Evolutionary conservation across 2,329 filamentous ascomycete species (phyloP).

Genomic region (Lasiodiplodia gonubiensis): DNA sequence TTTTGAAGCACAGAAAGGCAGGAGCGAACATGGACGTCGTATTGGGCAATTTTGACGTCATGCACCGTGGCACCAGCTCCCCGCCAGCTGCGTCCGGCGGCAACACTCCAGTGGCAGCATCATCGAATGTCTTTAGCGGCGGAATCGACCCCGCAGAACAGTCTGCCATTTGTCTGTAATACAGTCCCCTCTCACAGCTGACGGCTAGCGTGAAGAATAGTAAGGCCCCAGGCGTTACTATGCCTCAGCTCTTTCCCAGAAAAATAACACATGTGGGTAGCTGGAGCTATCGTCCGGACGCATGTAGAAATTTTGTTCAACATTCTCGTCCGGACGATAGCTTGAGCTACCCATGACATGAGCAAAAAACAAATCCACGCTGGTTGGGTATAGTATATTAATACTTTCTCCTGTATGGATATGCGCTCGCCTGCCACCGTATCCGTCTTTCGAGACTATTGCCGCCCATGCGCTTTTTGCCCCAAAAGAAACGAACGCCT

Average conservation of each 20-base stretch:
- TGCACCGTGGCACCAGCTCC: slow-evolving; percentile 5
- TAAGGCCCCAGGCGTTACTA: too few relatives aligned
- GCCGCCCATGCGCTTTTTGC: slow-evolving; percentile 18
- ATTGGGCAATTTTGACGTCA: slow-evolving; percentile 19
- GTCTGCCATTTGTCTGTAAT: neutral
- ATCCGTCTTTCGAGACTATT: neutral
- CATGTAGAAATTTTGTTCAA: too few relatives aligned
- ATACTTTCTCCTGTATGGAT: slow-evolving; percentile 13
- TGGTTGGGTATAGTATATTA: slow-evolving; percentile 20
- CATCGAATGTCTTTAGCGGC: slow-evolving; percentile 6
- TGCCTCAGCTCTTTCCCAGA: too few relatives aligned
- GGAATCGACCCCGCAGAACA: neutral
- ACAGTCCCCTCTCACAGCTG: too few relatives aligned
- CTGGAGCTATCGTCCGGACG: too few relatives aligned
- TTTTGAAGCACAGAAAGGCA: neutral
- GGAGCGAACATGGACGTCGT: neutral
- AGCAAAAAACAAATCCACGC: too few relatives aligned
- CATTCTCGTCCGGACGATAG: too few relatives aligned
- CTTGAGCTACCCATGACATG: too few relatives aligned
- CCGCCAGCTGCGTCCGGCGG: neutral
- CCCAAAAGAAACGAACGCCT: slow-evolving; percentile 15
- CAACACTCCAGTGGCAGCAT: slow-evolving; percentile 2
- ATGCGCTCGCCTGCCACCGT: slow-evolving; percentile 17
- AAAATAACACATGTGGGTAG: too few relatives aligned
- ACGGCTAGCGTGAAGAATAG: too few relatives aligned